phyloP scores from a whole-genome alignment of 176 grass and related monocot species.

The Aegilops bicornis region DNA sequence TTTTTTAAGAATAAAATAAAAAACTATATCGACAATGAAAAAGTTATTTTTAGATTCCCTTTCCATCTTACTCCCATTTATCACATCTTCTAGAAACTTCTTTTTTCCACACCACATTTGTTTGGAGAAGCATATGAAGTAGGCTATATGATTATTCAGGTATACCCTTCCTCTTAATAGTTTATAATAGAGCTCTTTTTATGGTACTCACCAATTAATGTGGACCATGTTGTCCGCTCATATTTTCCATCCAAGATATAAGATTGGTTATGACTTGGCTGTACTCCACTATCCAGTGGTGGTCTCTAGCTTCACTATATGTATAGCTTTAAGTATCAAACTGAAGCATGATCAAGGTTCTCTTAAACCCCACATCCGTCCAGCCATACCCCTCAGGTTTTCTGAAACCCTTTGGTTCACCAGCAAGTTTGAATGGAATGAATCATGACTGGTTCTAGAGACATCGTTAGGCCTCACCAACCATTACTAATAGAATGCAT shows the following conservation, averaged over 20 bases:
- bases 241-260: too few relatives aligned
- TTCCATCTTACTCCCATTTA: neutral
- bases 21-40: too few relatives aligned
- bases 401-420: conserved; percentile 2
- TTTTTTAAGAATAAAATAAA: neutral
- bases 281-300: neutral
- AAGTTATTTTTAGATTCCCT: neutral
- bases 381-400: conserved; percentile 21
- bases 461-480: conserved; percentile 26
- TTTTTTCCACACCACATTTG: neutral
- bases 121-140: neutral
- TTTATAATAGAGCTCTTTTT: neutral
- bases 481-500: conserved; percentile 13
- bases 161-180: neutral
- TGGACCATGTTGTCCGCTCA: neutral
- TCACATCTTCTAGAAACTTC: conserved; percentile 2
- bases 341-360: neutral
- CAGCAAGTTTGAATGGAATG: conserved; percentile 24
- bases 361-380: neutral
- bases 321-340: neutral
- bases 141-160: neutral
- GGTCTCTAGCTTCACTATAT: neutral
- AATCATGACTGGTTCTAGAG: conserved; percentile 15
- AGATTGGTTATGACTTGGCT: neutral
- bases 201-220: neutral